A percentile compares a stretch with the other conserved stretches of the same genome.
phyloP scores from a whole-genome alignment of 2,329 filamentous ascomycete genomes.

The Stagonosporopsis vannaccii region DNA sequence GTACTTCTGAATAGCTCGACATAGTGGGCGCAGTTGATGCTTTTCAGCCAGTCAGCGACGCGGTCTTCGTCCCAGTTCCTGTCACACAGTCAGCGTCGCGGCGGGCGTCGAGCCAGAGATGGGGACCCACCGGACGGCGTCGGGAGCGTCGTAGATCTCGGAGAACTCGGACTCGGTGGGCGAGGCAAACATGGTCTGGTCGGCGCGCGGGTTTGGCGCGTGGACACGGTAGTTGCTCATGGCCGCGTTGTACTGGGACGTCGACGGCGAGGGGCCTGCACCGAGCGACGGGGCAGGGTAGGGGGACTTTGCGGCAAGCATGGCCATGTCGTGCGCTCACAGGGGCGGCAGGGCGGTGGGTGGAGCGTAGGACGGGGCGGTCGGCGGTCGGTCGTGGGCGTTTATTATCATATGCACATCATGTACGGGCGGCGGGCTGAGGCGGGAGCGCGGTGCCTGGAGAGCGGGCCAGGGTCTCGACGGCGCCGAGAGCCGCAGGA shows the following conservation, averaged over 20 bases:
- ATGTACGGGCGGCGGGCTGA: conserved; percentile 21
- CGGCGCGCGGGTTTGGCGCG: conserved; percentile 40
- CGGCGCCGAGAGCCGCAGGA: too few relatives aligned
- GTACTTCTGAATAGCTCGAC: conserved; percentile 81
- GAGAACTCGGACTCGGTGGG: conserved; percentile 94
- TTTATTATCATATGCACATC: conserved; percentile 23
- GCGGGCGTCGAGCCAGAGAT: not conserved
- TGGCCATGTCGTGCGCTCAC: conserved; percentile 65
- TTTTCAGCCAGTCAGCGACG: conserved; percentile 88
- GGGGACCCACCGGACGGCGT: conserved; percentile 57
- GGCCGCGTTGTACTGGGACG: conserved; percentile 46
- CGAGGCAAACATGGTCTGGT: conserved; percentile 71
- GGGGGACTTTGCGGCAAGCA: conserved; percentile 78
- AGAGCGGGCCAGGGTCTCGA: too few relatives aligned
- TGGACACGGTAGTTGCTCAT: conserved; percentile 48
- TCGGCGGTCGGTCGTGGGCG: conserved; percentile 9
- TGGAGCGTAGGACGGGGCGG: not conserved
- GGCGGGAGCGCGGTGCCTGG: not conserved
- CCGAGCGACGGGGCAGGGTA: conserved; percentile 65
- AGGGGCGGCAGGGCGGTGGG: not conserved
- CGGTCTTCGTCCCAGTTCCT: conserved; percentile 86
- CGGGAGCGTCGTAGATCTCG: conserved; percentile 74
- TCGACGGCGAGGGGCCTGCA: conserved; percentile 39
- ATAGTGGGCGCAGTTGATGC: conserved; percentile 93
- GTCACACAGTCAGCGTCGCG: conserved; percentile 24